phyloP scores from a whole-genome alignment of 1,284 basidiomycete genomes.

The Cryptococcus sp. region DNA sequence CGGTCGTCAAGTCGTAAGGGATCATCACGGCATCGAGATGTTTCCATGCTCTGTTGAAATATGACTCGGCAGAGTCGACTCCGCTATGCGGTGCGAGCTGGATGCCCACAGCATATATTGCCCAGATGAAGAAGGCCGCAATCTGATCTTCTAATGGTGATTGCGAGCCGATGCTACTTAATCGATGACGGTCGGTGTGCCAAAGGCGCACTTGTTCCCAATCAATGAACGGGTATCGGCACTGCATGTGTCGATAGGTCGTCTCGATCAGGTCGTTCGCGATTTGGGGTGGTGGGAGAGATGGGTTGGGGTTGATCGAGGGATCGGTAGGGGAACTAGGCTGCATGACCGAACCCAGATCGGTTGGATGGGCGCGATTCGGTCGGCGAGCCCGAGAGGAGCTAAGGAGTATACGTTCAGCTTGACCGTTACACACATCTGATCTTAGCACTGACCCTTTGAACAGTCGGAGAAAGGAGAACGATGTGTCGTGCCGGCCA shows the following conservation, averaged over 20 bases:
- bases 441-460: neutral
- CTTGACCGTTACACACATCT: neutral
- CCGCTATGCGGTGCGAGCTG: conserved; percentile 6
- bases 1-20: conserved; percentile 15
- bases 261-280: conserved; percentile 10
- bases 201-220: conserved; percentile 15
- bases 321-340: conserved; percentile 8
- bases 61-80: conserved; percentile 9
- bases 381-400: too few relatives aligned
- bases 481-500: too few relatives aligned
- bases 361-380: neutral
- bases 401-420: neutral
- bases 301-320: conserved; percentile 17
- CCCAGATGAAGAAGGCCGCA: conserved; percentile 21
- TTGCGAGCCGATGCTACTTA: conserved; percentile 1
- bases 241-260: conserved; percentile 18
- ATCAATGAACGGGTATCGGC: conserved; percentile 21
- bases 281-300: conserved; percentile 6
- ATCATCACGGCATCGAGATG: conserved; percentile 13
- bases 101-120: conserved; percentile 17
- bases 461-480: too few relatives aligned
- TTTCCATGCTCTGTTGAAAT: conserved; percentile 18
- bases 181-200: conserved; percentile 7
- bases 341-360: conserved; percentile 9
- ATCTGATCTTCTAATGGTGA: conserved; percentile 5